Evolutionary conservation across 2,329 filamentous ascomycete species (phyloP), one percentile per base, ranked within the genome.

Genomic region (Aspergillus hiratsukae): DNA sequence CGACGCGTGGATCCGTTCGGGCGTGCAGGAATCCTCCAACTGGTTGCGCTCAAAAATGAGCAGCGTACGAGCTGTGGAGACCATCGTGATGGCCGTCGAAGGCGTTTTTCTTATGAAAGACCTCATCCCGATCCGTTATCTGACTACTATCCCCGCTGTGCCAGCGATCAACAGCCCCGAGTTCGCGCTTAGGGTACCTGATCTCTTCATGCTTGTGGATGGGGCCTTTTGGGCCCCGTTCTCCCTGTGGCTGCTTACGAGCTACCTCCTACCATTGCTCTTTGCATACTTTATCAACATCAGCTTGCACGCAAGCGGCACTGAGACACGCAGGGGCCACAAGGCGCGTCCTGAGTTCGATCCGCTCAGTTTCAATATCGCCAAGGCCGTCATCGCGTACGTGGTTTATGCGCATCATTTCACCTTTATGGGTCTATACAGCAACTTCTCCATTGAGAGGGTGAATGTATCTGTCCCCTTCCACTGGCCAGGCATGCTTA

Each of bases 271-370:
- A 28, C 93, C 93, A 1, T 78, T 87, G 51, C 60, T 89, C 31
- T 80, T 86, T 45, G 90, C 89, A 27, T 97, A 94, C 78, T 96
- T 97, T 72, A 88, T 96, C 83, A 97, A 97, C 75, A 75, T 97
- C 67, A 90, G 87, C 41, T 75, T 83, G 53, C 80, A 82, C 49
- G 61, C 57, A 35, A 54, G 59, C 25, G 59, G 61, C 14, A 25
- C 63, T 58, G 49, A 66, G 59, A 49, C 72, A 63, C 57, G 66
- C 65, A 31, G 56, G 56, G 14, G 52, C 64, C 23, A 56, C 65
- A 54, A 51, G 58, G 70, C 65, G 17, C 56, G 58, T 28, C 48
- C 67, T 5, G 68, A 60, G 45, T 85, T 93, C 61, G 94, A 99
- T 71, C 92, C 92, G 3, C 78, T 97, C 69, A 89, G 87, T 23